Evolutionary conservation across 2,329 filamentous ascomycete species (phyloP).

Genomic region (Zarea fungicola): DNA sequence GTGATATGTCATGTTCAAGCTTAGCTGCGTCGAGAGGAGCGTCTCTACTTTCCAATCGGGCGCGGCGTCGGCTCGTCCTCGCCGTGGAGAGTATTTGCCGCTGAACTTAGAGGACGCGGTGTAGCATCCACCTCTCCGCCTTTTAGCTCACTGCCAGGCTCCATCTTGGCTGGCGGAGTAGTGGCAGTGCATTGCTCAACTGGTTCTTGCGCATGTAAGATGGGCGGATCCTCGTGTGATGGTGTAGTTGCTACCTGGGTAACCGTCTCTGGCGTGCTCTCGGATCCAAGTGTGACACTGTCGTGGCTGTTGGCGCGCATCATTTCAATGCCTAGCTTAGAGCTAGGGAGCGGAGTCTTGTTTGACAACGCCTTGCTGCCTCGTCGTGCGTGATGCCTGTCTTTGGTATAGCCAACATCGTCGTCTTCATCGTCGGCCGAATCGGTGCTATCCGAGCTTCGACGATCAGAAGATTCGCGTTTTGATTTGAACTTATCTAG

Average conservation of each 20-base stretch:
- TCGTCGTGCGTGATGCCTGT: slow-evolving; percentile 42
- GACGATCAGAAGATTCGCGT: slow-evolving; percentile 31
- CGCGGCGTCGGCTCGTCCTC: slow-evolving; percentile 34
- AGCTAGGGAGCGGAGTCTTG: slow-evolving; percentile 62
- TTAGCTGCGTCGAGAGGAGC: slow-evolving; percentile 15
- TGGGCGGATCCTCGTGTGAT: slow-evolving; percentile 34
- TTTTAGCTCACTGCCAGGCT: neutral
- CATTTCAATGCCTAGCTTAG: slow-evolving; percentile 94
- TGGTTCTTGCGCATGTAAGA: slow-evolving; percentile 21
- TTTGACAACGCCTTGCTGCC: slow-evolving; percentile 31
- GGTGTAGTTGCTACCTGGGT: slow-evolving; percentile 48
- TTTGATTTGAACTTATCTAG: slow-evolving; percentile 68
- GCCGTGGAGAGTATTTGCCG: neutral
- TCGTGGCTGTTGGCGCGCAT: slow-evolving; percentile 95
- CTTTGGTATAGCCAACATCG: slow-evolving; percentile 43
- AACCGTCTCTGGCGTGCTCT: slow-evolving; percentile 46
- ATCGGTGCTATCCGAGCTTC: slow-evolving; percentile 64
- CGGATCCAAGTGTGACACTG: slow-evolving; percentile 56
- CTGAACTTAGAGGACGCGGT: slow-evolving; percentile 32
- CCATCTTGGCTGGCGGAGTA: slow-evolving; percentile 12
- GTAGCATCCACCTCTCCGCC: slow-evolving; percentile 35
- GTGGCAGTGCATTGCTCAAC: slow-evolving; percentile 6
- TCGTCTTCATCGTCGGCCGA: slow-evolving; percentile 95
- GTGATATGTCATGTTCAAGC: slow-evolving; percentile 1
- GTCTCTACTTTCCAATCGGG: slow-evolving; percentile 21